Evolutionary conservation across 768 basidiomycete species (phyloP).

Genomic region (Naganishia randhawae): DNA sequence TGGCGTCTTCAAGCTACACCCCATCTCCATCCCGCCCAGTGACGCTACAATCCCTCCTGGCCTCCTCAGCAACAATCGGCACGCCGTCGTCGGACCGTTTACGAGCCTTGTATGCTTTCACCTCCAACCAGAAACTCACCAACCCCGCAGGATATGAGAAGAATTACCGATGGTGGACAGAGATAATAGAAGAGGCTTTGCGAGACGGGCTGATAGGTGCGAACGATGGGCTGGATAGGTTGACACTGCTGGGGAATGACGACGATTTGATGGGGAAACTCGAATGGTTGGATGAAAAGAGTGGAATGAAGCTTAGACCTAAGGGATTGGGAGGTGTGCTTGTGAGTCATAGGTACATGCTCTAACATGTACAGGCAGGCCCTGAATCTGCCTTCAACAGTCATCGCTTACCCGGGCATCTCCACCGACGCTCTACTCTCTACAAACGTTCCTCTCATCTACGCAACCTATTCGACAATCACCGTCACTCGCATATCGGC

Average conservation of each 20-base stretch:
- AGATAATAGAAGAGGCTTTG: slow-evolving; percentile 38
- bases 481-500: slow-evolving; percentile 37
- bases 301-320: slow-evolving; percentile 30
- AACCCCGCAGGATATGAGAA: slow-evolving; percentile 78
- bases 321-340: slow-evolving; percentile 48
- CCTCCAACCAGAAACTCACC: slow-evolving; percentile 73
- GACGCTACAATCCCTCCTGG: slow-evolving; percentile 17
- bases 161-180: slow-evolving; percentile 79
- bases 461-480: slow-evolving; percentile 39
- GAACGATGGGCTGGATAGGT: slow-evolving; percentile 33
- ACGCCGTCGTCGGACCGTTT: slow-evolving; percentile 46
- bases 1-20: background rate
- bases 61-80: slow-evolving; percentile 32
- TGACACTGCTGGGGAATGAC: slow-evolving; percentile 39
- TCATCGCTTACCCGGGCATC: slow-evolving; percentile 29
- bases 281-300: slow-evolving; percentile 31
- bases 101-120: slow-evolving; percentile 74
- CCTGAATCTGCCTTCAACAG: slow-evolving; percentile 26
- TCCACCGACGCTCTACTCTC: slow-evolving; percentile 37
- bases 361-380: background rate
- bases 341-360: slow-evolving; percentile 32
- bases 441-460: slow-evolving; percentile 39
- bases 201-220: slow-evolving; percentile 38
- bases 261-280: slow-evolving; percentile 38
- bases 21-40: slow-evolving; percentile 1